These are phyloP conservation scores for Stephania japonica DNA, from an alignment of 164 flowering plant species.

Conservation along the genomic window DNA sequence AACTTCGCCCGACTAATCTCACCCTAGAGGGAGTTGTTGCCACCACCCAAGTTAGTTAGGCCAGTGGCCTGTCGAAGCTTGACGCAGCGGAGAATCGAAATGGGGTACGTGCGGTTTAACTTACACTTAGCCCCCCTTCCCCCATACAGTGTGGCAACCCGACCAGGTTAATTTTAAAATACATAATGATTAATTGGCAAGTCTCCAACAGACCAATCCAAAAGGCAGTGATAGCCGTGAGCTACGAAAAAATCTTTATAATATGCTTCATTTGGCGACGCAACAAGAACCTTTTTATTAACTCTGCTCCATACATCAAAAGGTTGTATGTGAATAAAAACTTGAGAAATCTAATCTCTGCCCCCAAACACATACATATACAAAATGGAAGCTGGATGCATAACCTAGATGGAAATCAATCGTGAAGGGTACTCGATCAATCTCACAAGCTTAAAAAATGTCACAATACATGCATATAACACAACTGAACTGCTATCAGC, in stretches of 20 bases:
- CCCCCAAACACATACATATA: neutral
- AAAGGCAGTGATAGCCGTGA: conserved; percentile 56
- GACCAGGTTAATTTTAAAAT: neutral
- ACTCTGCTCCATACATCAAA: neutral
- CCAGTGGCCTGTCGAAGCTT: no score
- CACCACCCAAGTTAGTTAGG: no score
- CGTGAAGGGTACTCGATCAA: neutral
- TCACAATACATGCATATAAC: neutral
- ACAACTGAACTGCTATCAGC: neutral
- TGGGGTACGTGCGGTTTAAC: no score
- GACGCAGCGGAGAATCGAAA: no score
- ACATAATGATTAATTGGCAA: no score
- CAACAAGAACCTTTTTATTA: neutral
- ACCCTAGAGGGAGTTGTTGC: no score
- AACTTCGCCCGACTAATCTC: no score
- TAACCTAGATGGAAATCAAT: neutral
- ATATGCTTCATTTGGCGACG: conserved; percentile 52
- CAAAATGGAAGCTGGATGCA: neutral
- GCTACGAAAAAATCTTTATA: conserved; percentile 57
- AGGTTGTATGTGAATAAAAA: neutral
- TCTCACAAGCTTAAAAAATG: neutral
- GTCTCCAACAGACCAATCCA: conserved; percentile 73
- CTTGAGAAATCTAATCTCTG: neutral
- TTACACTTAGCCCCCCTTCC: no score
- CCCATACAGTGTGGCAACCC: no score